Evolutionary conservation across 2,329 filamentous ascomycete genomes (phyloP).

Genomic region (Pseudocercospora fuligena): DNA sequence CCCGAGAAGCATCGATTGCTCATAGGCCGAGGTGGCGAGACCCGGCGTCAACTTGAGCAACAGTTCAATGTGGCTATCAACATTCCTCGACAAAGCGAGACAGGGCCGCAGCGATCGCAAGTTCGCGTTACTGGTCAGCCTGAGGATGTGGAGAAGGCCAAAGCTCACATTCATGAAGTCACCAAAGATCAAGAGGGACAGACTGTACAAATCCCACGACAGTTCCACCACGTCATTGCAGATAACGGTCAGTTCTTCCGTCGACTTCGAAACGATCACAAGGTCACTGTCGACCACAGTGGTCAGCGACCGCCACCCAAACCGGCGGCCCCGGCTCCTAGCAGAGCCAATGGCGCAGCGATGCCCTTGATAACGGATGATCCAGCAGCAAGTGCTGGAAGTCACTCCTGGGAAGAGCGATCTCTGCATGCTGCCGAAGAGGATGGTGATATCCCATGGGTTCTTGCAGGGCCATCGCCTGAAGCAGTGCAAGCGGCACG

Average conservation of each 20-base stretch:
- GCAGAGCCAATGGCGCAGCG: conserved; percentile 58
- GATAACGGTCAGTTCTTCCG: conserved; percentile 96
- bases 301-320: conserved; percentile 77
- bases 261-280: conserved; percentile 79
- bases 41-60: conserved; percentile 80
- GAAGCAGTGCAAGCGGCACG: conserved; percentile 85
- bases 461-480: conserved; percentile 72
- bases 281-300: conserved; percentile 89
- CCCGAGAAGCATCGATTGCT: conserved; percentile 87
- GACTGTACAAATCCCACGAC: conserved; percentile 80
- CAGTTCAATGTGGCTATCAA: conserved; percentile 87
- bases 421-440: conserved; percentile 74
- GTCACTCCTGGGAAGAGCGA: conserved; percentile 83
- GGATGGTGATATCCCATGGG: conserved; percentile 75
- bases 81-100: conserved; percentile 75
- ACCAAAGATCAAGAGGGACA: conserved; percentile 87
- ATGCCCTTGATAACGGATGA: conserved; percentile 96
- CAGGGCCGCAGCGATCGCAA: conserved; percentile 74
- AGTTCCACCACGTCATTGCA: conserved; percentile 80
- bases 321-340: conserved; percentile 55
- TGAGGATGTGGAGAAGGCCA: conserved; percentile 80
- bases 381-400: conserved; percentile 59
- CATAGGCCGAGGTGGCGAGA: conserved; percentile 90
- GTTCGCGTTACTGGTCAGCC: conserved; percentile 85
- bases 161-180: conserved; percentile 78